These are phyloP conservation scores for Rubus idaeus DNA, from an alignment of 306 rosid species.

Conservation along the genomic window DNA sequence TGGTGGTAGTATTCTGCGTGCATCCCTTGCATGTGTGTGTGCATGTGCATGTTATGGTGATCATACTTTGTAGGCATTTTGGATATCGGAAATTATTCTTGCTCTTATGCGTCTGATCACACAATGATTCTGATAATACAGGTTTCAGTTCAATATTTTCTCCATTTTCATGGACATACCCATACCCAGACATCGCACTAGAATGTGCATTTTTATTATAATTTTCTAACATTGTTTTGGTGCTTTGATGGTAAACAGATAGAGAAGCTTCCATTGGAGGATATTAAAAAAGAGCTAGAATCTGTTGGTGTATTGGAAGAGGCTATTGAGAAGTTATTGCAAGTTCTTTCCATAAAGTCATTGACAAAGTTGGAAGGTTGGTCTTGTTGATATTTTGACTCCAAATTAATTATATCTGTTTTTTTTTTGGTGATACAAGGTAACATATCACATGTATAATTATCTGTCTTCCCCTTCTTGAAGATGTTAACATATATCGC, in stretches of 20 bases:
- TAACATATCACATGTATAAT: not conserved
- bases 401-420: not conserved
- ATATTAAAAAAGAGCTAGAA: conserved; percentile 71
- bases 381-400: not conserved
- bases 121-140: not conserved
- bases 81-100: not conserved
- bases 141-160: not conserved
- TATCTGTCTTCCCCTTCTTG: not conserved
- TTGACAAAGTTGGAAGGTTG: conserved; percentile 87
- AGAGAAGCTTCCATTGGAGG: conserved; percentile 80
- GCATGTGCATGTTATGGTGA: not conserved
- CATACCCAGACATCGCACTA: not conserved
- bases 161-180: not conserved
- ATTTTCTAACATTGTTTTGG: not conserved
- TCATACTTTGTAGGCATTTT: not conserved
- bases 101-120: not conserved
- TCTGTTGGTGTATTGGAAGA: conserved; percentile 67
- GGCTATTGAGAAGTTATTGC: conserved; percentile 75
- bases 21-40: not conserved
- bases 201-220: not conserved
- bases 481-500: not conserved
- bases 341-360: conserved; percentile 89
- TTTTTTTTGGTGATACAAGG: not conserved
- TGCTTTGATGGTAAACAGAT: conserved; percentile 45
- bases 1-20: not conserved